These are phyloP conservation scores for Aspergillus diversus DNA, from an alignment of 495 filamentous ascomycete species.

Conservation along the genomic window DNA sequence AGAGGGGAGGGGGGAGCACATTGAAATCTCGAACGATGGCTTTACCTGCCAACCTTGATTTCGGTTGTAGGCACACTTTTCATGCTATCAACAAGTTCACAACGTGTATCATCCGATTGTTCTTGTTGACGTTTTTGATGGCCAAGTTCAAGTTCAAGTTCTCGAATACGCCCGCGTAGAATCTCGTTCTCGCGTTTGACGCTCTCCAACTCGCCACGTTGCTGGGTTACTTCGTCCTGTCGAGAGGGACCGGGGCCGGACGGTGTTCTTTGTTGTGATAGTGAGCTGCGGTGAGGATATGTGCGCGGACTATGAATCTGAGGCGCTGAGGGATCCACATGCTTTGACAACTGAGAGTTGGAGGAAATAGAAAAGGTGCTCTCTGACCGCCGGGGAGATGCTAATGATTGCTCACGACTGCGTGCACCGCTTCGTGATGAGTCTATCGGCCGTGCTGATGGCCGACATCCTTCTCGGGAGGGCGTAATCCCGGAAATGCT, in stretches of 20 bases:
- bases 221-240: slow-evolving; percentile 72
- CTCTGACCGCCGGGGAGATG: slow-evolving; percentile 47
- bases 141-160: slow-evolving; percentile 71
- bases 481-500: slow-evolving; percentile 54
- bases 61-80: neutral
- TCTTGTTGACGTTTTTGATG: slow-evolving; percentile 34
- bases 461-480: slow-evolving; percentile 40
- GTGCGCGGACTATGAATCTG: slow-evolving; percentile 30
- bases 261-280: slow-evolving; percentile 35
- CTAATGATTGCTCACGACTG: slow-evolving; percentile 48
- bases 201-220: slow-evolving; percentile 70
- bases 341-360: slow-evolving; percentile 25
- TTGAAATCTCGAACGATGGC: too few species aligned
- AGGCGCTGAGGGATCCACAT: slow-evolving; percentile 33
- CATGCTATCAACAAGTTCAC: slow-evolving; percentile 2
- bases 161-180: slow-evolving; percentile 71
- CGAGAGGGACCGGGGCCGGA: slow-evolving; percentile 31
- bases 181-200: slow-evolving; percentile 81
- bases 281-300: slow-evolving; percentile 38
- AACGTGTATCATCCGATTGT: neutral
- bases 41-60: neutral
- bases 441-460: slow-evolving; percentile 32
- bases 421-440: slow-evolving; percentile 29
- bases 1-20: neutral
- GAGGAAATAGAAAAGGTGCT: slow-evolving; percentile 39